A percentile compares a stretch with the other conserved stretches of the same genome.
phyloP scores from a whole-genome alignment of 2,329 filamentous ascomycete genomes.

The Colletotrichum musicola region DNA sequence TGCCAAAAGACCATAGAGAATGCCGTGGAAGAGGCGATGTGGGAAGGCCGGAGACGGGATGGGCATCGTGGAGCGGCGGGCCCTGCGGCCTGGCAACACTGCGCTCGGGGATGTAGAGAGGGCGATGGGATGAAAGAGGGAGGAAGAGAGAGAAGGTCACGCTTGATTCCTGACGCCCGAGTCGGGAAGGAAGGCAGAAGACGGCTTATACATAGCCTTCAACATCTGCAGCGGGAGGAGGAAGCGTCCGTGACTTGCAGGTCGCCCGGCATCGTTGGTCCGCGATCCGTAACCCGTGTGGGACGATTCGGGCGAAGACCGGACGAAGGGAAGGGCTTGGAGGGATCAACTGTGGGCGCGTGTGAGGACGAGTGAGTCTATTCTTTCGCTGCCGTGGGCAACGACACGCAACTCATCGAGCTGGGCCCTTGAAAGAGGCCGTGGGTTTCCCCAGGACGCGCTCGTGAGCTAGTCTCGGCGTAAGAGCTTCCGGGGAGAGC shows the following conservation, averaged over 20 bases:
- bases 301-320: too few relatives aligned
- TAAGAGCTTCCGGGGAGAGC: neutral
- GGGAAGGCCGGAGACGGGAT: neutral
- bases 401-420: neutral
- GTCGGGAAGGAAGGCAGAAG: conserved; percentile 1
- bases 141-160: neutral
- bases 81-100: conserved; percentile 9
- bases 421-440: neutral
- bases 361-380: neutral
- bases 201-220: neutral
- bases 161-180: neutral
- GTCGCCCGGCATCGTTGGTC: neutral
- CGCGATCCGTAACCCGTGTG: neutral
- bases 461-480: neutral
- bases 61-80: conserved; percentile 13
- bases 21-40: neutral
- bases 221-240: neutral
- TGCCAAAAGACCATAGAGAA: too few relatives aligned
- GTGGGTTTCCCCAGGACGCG: conserved; percentile 16
- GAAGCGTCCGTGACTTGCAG: neutral
- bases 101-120: neutral
- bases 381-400: neutral
- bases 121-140: neutral
- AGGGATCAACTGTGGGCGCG: neutral
- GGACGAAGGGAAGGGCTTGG: neutral